Conservation (phyloP, 2,329 filamentous ascomycete genomes). For the Penicillium sp. region DNA sequence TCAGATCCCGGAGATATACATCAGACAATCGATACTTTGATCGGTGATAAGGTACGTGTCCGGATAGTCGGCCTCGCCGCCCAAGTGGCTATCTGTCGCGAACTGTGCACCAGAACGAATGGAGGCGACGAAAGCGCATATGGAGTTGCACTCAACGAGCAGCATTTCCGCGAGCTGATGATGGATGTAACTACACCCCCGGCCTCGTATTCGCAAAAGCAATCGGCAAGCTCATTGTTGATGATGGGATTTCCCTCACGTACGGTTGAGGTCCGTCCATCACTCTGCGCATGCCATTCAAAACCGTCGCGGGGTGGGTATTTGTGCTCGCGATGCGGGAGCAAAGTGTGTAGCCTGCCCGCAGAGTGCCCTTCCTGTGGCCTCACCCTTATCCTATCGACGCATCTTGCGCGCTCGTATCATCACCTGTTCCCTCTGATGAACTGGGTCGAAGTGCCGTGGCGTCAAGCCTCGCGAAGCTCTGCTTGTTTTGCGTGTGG, state of each 20-base stretch:
- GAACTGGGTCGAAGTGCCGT: slow-evolving; percentile 87
- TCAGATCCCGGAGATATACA: slow-evolving; percentile 94
- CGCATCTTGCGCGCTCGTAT: slow-evolving; percentile 86
- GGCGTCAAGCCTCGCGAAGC: slow-evolving; percentile 62
- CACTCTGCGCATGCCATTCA: slow-evolving; percentile 87
- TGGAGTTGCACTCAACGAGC: slow-evolving; percentile 77
- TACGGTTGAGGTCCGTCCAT: slow-evolving; percentile 65
- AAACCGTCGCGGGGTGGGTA: slow-evolving; percentile 79
- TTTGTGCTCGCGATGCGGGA: slow-evolving; percentile 78
- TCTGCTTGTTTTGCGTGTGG: slow-evolving; percentile 74
- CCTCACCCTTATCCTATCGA: slow-evolving; percentile 88
- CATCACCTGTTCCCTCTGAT: slow-evolving; percentile 85
- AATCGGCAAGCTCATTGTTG: slow-evolving; percentile 56
- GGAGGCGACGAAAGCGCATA: slow-evolving; percentile 67
- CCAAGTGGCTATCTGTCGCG: slow-evolving; percentile 84
- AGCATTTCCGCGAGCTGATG: slow-evolving; percentile 83
- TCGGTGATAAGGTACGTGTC: slow-evolving; percentile 78
- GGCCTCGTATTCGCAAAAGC: slow-evolving; percentile 61
- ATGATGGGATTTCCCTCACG: slow-evolving; percentile 98
- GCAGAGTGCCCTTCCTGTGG: slow-evolving; percentile 87
- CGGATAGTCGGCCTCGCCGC: slow-evolving; percentile 86
- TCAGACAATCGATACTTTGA: slow-evolving; percentile 73
- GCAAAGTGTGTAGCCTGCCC: slow-evolving; percentile 84
- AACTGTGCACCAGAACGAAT: slow-evolving; percentile 84
- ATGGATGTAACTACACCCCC: slow-evolving; percentile 86